phyloP scores from a whole-genome alignment of 2,329 filamentous ascomycete genomes.

The Cladosporium sp. region DNA sequence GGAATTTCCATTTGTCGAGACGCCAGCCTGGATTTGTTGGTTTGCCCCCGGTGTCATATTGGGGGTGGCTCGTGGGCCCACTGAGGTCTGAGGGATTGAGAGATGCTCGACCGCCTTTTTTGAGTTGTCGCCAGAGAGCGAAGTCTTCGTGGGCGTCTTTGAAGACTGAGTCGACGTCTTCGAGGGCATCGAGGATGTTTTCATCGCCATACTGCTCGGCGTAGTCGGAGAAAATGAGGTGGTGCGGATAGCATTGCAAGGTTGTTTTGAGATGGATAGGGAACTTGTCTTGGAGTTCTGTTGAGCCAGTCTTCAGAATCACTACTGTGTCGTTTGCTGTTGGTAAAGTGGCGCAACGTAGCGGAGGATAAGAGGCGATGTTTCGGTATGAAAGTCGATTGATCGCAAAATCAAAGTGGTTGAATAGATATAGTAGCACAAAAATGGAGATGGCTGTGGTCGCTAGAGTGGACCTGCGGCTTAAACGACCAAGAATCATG shows the following conservation, averaged over 20 bases:
- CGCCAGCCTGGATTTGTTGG: conserved; percentile 30
- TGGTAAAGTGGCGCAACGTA: conserved; percentile 12
- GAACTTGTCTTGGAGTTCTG: conserved; percentile 29
- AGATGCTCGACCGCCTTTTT: conserved; percentile 16
- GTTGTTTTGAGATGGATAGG: conserved; percentile 33
- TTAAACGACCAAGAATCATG: no score
- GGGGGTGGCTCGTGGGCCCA: conserved; percentile 5
- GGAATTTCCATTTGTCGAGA: conserved; percentile 51
- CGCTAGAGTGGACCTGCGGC: not conserved
- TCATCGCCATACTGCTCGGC: conserved; percentile 32
- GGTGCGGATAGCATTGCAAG: conserved; percentile 30
- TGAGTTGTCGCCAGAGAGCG: conserved; percentile 25
- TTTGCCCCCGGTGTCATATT: conserved; percentile 21
- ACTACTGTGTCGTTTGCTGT: conserved; percentile 50
- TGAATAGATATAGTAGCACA: not conserved
- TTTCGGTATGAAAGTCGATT: not conserved
- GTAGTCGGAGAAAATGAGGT: conserved; percentile 37
- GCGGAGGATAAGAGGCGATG: not conserved
- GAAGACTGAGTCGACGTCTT: conserved; percentile 17
- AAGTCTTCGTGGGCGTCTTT: conserved; percentile 23
- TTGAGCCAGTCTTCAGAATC: conserved; percentile 39
- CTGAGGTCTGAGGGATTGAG: conserved; percentile 14
- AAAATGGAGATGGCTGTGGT: not conserved
- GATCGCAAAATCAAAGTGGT: not conserved
- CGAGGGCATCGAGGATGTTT: conserved; percentile 29